Base-by-base conservation (phyloP, 108 stramenopile species). In the Cyclotella kingstonii region DNA sequence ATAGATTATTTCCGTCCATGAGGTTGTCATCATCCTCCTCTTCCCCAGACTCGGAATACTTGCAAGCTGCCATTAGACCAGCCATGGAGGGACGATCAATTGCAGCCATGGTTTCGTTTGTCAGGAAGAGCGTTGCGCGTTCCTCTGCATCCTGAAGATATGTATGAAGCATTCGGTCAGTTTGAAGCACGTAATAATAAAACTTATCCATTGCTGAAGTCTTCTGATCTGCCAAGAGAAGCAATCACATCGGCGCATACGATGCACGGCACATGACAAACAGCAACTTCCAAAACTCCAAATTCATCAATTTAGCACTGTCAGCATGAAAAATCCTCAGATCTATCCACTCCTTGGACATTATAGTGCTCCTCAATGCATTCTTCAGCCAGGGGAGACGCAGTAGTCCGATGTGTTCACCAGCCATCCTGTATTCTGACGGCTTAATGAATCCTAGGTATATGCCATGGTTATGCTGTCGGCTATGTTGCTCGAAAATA, bases 391-490 rank as follows among this genome's bases (percentile, higher is more conserved):
- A 8, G 4, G 53, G 63, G 15, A 54, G 27, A 11, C 50, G 39
- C 17, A 54, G 34, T 14, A 51, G 38, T 2, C 25, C 14, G 17
- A 54, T 42, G 49, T 27, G 40, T 19, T 35, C 27, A 14, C 50
- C 63, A 15, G 30, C 63, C 63, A 63, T 52, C 50, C 63, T 63
- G 41, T 17, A 43, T 52, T 43, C 50, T 7, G 49, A 54, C 28
- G 51, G 40, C 34, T 54, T 52, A 30, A 63, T 41, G 51, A 63
- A 54, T n/a, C 49, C 36, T 22, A 63, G 23, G 2, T 15, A 39
- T 8, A 21, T 53, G 2, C 50, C 34, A 15, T 52, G 12, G 25
- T 63, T 63, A 28, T 52, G 52, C 33, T 52, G 12, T 14, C 19
- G 21, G 17, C 12, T 14, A 38, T 53, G 22, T 21, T 12, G 10